Percentiles rank a stretch among this genome's conserved stretches.
Conservation (phyloP, 257 asterid species). For the Solanum stenotomum region DNA sequence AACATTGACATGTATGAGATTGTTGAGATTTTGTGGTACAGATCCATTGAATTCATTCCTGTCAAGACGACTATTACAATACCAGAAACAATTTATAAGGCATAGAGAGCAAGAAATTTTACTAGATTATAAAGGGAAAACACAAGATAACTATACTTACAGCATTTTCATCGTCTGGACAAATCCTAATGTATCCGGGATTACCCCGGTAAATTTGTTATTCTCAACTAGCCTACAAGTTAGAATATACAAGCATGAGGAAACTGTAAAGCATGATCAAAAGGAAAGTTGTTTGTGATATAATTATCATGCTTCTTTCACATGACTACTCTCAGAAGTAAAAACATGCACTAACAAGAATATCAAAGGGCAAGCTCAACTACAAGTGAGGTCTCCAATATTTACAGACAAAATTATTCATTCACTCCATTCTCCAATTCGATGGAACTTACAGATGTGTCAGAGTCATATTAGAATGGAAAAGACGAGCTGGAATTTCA, state of each 20-base stretch:
- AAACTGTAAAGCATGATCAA: background rate
- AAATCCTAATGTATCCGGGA: slow-evolving; percentile 63
- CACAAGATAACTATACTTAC: slow-evolving; percentile 49
- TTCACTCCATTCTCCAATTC: background rate
- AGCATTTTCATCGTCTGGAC: slow-evolving; percentile 47
- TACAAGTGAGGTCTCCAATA: background rate
- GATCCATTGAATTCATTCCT: slow-evolving; percentile 12
- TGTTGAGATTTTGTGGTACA: too few relatives aligned
- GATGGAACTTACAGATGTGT: slow-evolving; percentile 65
- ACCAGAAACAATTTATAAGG: background rate
- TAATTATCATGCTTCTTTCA: background rate
- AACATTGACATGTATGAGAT: too few relatives aligned
- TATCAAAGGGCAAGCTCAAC: background rate
- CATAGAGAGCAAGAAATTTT: background rate
- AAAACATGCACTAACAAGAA: background rate
- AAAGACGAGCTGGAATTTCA: slow-evolving; percentile 59
- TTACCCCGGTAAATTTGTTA: slow-evolving; percentile 51
- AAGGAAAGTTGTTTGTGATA: background rate
- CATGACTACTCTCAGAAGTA: background rate
- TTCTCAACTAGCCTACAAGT: slow-evolving; percentile 57
- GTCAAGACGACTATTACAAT: slow-evolving; percentile 61
- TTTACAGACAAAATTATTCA: background rate
- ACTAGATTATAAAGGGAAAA: background rate
- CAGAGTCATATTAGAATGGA: slow-evolving; percentile 46
- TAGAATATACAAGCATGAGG: background rate